Base-by-base conservation (phyloP, 2,329 filamentous ascomycete genomes). In the Aspergillus melleus region DNA sequence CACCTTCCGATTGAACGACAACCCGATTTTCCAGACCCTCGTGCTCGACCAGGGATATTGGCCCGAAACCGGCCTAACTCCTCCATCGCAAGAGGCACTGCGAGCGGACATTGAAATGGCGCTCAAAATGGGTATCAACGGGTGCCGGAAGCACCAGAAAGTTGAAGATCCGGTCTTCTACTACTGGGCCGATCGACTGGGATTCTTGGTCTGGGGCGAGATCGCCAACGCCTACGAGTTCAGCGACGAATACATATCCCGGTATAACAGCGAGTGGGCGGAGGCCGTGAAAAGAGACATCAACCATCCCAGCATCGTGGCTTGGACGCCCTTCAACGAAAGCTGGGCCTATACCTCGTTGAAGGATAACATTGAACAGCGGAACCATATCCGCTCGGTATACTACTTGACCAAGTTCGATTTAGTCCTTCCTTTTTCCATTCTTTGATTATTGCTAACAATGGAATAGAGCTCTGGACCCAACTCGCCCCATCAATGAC, bases 31-130 rank as follows among this genome's bases (percentile, higher is more conserved):
- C 71, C 80, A 84, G 39, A 87, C 89, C 52, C 86, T 88, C 3
- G 87, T 88, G 0, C 78, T 91, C 0, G 89, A 91, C 59, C 88
- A 91, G 66, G 88, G 88, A 0, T 90, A 82, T 69, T 90, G 88
- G 88, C 88, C 87, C 0, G 86, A 90, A 64, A 88, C 88, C 0
- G 79, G 90, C 1, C 81, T 90, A 66, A 83, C 83, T 0, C 84
- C 89, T 0, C 89, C 89, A 0, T 90, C 82, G 2, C 76, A 80
- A 1, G 87, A 90, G 60, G 88, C 88, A 0, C 84, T 91, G 82
- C 78, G 84, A 0, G 87, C 79, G 30, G 89, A 91, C 61, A 73
- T 91, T 9, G 70, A 88, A 61, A 76, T 85, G 14, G 74, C 90
- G 29, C 90, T 90, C 74, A 75, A 78, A 0, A 78, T 90, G 3